These are phyloP conservation scores for Mrakia hoshinonis DNA, from an alignment of 768 basidiomycete species.

Conservation along the genomic window DNA sequence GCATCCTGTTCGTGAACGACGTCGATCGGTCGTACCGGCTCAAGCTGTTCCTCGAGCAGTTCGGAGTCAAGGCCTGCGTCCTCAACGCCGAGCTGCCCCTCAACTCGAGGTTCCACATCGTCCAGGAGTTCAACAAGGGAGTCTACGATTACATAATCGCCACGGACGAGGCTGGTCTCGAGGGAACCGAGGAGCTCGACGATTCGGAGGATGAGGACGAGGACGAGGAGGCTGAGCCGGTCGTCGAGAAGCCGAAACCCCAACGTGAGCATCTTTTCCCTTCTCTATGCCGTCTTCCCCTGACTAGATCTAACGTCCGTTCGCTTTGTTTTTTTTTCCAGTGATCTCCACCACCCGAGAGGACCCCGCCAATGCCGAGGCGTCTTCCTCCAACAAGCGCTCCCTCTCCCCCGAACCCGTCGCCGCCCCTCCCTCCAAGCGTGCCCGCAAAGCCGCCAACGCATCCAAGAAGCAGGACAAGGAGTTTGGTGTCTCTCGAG, in stretches of 20 bases:
- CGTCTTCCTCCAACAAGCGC: constrained; percentile 10
- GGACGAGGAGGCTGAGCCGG: constrained; percentile 27
- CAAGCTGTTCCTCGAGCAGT: constrained; percentile 96
- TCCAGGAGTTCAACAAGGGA: constrained; percentile 97
- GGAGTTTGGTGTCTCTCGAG: constrained; percentile 89
- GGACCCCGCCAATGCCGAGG: not conserved
- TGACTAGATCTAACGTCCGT: not conserved
- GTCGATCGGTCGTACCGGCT: constrained; percentile 89
- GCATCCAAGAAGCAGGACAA: constrained; percentile 48
- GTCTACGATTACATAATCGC: constrained; percentile 98
- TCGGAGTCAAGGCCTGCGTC: constrained; percentile 90
- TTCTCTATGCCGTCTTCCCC: not conserved
- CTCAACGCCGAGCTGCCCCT: constrained; percentile 91
- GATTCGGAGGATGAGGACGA: constrained; percentile 36
- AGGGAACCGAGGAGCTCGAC: constrained; percentile 44
- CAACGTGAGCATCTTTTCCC: not conserved
- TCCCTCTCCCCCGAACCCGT: constrained; percentile 20
- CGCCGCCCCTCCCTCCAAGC: constrained; percentile 42
- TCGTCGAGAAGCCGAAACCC: not conserved
- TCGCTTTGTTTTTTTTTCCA: not conserved
- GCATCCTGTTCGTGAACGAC: constrained; percentile 91
- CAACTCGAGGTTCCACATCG: constrained; percentile 91
- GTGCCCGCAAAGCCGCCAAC: constrained; percentile 37
- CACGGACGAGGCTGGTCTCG: constrained; percentile 72
- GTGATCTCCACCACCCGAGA: constrained; percentile 27